Evolutionary conservation across 2,329 filamentous ascomycete species (phyloP), one percentile per base, ranked within the genome.

Genomic region (Pseudogymnoascus sp.): DNA sequence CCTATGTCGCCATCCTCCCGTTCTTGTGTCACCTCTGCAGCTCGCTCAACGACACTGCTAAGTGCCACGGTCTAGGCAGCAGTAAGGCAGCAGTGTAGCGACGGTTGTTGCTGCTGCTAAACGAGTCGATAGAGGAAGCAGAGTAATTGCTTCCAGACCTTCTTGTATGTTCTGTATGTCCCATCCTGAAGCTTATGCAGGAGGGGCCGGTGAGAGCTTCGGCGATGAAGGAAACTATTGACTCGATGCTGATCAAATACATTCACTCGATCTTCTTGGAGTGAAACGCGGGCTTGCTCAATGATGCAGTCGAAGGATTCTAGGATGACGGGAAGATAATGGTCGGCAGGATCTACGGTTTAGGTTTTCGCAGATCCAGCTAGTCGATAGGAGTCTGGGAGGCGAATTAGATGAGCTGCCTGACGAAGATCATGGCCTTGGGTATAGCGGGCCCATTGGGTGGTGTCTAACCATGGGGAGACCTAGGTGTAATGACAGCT

Each of bases 131-230:
- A 63, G 8, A 63, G 9, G 18, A 61, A 63, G 57, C 57, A 61
- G 18, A 63, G 57, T 28, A 63, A 57, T 34, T 61, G 59, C 60
- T 63, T 61, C 59, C 15, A 61, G 38, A 60, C 48, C 45, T 61
- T 60, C 57, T 63, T 60, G 30, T 62, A 60, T 21, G 0, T 55
- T 3, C 10, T 8, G 57, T 63, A 63, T 15, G 58, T 63, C 15
- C 2, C 10, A 18, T 58, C 38, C 19, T 61, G 30, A 2, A 63
- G 58, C 55, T 60, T 61, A 26, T 61, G 45, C 28, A 30, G 9
- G 23, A 26, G 23, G 18, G 57, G 58, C 2, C 37, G 15, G 19
- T 19, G 23, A 2, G 57, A 15, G 19, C 7, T 58, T 12, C 48
- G 52, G 18, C 39, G 57, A 8, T 28, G 57, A 35, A 63, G 7